These are phyloP conservation scores for Cladosporium austrohemisphaericum DNA, from an alignment of 2,329 filamentous ascomycete genomes.

Conservation along the genomic window DNA sequence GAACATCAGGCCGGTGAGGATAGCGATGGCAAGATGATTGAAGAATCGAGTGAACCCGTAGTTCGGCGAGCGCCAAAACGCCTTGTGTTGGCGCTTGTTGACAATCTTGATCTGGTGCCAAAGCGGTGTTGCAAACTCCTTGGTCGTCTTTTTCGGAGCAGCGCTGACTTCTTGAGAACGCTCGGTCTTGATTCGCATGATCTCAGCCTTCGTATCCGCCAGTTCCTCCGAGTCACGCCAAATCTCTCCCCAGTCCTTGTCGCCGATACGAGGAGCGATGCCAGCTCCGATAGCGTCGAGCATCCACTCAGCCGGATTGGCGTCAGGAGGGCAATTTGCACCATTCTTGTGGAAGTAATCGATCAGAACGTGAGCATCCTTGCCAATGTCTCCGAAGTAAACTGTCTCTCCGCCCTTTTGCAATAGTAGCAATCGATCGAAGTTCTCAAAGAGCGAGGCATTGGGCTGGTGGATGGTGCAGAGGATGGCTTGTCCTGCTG, in stretches of 20 bases:
- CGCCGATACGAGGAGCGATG: constrained; percentile 66
- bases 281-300: constrained; percentile 79
- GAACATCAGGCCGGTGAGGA: constrained; percentile 76
- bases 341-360: constrained; percentile 44
- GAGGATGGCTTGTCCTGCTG: constrained; percentile 80
- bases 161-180: constrained; percentile 49
- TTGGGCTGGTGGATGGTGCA: constrained; percentile 92
- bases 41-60: constrained; percentile 86
- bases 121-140: constrained; percentile 78
- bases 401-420: constrained; percentile 75
- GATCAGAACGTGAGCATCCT: constrained; percentile 68
- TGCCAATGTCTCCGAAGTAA: constrained; percentile 81
- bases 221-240: constrained; percentile 73
- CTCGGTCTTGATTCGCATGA: constrained; percentile 61
- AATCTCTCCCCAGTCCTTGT: constrained; percentile 74
- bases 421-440: constrained; percentile 75
- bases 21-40: constrained; percentile 73
- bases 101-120: constrained; percentile 76
- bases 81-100: constrained; percentile 66
- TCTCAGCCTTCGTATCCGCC: constrained; percentile 61
- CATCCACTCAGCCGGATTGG: constrained; percentile 71
- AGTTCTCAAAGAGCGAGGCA: constrained; percentile 80
- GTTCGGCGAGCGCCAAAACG: constrained; percentile 82
- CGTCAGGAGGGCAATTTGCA: constrained; percentile 53
- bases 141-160: constrained; percentile 51